phyloP scores from a whole-genome alignment of 1,284 basidiomycete genomes.

The Cutaneotrichosporon sp. region DNA sequence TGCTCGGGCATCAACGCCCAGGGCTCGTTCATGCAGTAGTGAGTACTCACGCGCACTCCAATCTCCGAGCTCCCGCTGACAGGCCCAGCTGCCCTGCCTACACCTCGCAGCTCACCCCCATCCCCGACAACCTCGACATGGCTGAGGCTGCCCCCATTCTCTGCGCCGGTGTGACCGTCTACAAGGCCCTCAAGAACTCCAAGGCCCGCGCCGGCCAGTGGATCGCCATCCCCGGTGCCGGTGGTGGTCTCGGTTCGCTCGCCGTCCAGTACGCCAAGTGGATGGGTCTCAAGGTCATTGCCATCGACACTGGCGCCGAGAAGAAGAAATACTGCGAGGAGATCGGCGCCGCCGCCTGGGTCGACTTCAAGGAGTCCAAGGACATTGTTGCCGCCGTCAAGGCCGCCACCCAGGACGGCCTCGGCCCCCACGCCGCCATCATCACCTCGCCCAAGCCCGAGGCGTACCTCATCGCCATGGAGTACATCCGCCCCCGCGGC shows the following conservation, averaged over 20 bases:
- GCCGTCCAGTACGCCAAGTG: slow-evolving; percentile 75
- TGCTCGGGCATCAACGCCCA: slow-evolving; percentile 66
- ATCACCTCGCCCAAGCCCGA: slow-evolving; percentile 60
- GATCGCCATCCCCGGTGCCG: slow-evolving; percentile 65
- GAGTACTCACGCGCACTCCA: slow-evolving; percentile 8
- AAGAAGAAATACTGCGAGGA: slow-evolving; percentile 68
- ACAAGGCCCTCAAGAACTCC: slow-evolving; percentile 79
- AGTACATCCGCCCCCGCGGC: slow-evolving; percentile 66
- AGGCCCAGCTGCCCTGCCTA: slow-evolving; percentile 52
- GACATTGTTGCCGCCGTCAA: slow-evolving; percentile 49
- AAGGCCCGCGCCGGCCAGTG: slow-evolving; percentile 72
- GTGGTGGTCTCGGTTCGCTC: slow-evolving; percentile 56
- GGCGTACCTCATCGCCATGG: slow-evolving; percentile 70
- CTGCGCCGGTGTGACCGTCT: slow-evolving; percentile 65
- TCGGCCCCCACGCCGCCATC: slow-evolving; percentile 73
- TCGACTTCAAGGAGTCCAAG: slow-evolving; percentile 67
- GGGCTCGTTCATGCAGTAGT: slow-evolving; percentile 36
- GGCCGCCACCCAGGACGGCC: slow-evolving; percentile 64
- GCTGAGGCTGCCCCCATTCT: slow-evolving; percentile 76
- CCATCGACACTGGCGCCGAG: slow-evolving; percentile 71
- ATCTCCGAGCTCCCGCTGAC: slow-evolving; percentile 6
- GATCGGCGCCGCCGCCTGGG: slow-evolving; percentile 75
- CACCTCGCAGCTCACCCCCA: slow-evolving; percentile 70
- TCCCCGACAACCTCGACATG: slow-evolving; percentile 67
- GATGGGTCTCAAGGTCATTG: slow-evolving; percentile 76